phyloP scores from a whole-genome alignment of 441 rosid species.

The Syzygium malaccense region DNA sequence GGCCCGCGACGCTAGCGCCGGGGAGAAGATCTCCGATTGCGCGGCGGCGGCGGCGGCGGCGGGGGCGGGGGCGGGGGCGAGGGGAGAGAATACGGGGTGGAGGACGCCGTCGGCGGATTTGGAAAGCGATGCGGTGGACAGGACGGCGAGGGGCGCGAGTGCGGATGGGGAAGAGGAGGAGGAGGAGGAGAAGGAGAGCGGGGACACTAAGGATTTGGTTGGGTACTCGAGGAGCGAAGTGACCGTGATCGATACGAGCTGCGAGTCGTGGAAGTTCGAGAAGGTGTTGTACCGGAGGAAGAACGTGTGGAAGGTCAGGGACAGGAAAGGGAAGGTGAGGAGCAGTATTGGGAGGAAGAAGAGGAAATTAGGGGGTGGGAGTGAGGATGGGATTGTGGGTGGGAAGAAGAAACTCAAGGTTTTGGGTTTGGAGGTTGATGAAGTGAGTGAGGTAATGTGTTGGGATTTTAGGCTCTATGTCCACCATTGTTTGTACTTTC shows the following conservation, averaged over 20 bases:
- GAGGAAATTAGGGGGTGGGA: constrained; percentile 34
- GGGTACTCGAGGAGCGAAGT: constrained; percentile 91
- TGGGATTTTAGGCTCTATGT: neutral
- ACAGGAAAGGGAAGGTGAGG: constrained; percentile 59
- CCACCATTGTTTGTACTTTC: neutral
- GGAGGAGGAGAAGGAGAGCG: constrained; percentile 27
- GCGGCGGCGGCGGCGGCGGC: constrained; percentile 16
- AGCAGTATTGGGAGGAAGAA: constrained; percentile 35
- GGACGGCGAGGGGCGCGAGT: constrained; percentile 9
- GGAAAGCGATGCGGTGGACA: neutral
- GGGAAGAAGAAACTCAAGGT: constrained; percentile 47
- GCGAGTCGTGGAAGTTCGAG: constrained; percentile 68
- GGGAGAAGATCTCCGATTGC: constrained; percentile 12
- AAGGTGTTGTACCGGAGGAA: constrained; percentile 63
- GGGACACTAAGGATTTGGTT: constrained; percentile 27
- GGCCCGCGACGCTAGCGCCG: neutral
- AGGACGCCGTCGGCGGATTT: neutral
- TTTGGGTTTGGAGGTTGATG: constrained; percentile 13
- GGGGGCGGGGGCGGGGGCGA: constrained; percentile 22
- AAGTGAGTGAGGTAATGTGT: constrained; percentile 5
- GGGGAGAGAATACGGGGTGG: constrained; percentile 19
- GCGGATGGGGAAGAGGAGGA: constrained; percentile 22
- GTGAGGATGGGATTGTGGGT: constrained; percentile 16
- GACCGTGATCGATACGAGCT: constrained; percentile 89
- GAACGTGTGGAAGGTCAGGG: constrained; percentile 78